Conservation (phyloP, 139 green algal species). For the Choricystis sp. region DNA sequence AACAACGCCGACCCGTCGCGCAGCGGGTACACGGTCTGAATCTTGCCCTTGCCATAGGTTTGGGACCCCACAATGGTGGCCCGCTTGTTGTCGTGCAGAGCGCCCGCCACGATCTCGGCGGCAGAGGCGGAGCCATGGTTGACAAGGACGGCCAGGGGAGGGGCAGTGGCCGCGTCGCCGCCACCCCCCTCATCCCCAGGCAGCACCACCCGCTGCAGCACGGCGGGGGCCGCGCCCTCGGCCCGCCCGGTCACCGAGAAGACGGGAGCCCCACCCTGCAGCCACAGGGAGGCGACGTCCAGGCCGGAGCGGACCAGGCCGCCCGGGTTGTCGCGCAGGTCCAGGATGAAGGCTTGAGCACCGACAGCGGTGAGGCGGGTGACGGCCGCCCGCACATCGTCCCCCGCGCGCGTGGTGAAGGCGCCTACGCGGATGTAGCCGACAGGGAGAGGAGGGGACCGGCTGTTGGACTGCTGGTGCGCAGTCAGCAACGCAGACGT, state of each 20-base stretch:
- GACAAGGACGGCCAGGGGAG: constrained; percentile 74
- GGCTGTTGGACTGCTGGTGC: no score
- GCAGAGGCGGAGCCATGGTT: constrained; percentile 55
- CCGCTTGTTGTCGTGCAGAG: constrained; percentile 64
- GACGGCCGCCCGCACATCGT: constrained; percentile 61
- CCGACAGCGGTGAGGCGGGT: constrained; percentile 42
- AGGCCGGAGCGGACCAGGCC: constrained; percentile 61
- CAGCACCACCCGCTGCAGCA: constrained; percentile 18
- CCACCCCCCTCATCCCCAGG: no score
- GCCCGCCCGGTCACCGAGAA: constrained; percentile 16
- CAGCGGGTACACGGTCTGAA: constrained; percentile 59
- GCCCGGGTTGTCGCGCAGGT: constrained; percentile 85
- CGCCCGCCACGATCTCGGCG: constrained; percentile 77
- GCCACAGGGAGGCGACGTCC: constrained; percentile 49
- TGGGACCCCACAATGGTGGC: constrained; percentile 48
- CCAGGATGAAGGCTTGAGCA: constrained; percentile 69
- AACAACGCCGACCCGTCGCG: constrained; percentile 80
- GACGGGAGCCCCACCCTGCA: constrained; percentile 21
- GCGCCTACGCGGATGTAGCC: constrained; percentile 75
- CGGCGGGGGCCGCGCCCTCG: background rate
- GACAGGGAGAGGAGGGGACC: background rate
- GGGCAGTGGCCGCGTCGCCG: constrained; percentile 16
- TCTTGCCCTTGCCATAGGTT: constrained; percentile 83
- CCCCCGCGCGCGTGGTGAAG: constrained; percentile 61
- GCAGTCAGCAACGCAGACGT: constrained; percentile 13